Conservation (phyloP, 768 basidiomycete genomes). For the Paxillus involutus region DNA sequence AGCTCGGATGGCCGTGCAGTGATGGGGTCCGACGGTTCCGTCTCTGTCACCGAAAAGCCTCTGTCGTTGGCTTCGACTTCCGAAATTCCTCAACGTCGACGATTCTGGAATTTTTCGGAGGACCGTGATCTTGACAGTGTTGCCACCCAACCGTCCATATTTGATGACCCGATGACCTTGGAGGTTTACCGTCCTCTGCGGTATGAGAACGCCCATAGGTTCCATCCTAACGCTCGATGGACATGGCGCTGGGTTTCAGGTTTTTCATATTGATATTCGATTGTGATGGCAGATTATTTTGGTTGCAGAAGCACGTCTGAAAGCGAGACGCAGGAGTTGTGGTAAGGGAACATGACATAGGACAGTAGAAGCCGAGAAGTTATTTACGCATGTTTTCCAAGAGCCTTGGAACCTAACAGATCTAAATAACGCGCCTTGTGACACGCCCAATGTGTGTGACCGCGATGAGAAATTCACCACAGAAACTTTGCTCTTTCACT, state of each 20-base stretch:
- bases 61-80: slow-evolving; percentile 34
- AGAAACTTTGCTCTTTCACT: neutral
- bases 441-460: slow-evolving; percentile 5
- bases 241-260: slow-evolving; percentile 69
- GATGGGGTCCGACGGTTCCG: neutral
- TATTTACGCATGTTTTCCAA: neutral
- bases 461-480: neutral
- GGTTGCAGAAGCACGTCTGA: neutral
- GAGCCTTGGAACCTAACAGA: slow-evolving; percentile 15
- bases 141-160: slow-evolving; percentile 64
- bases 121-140: slow-evolving; percentile 45
- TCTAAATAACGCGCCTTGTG: slow-evolving; percentile 23
- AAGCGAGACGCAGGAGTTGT: too few relatives aligned
- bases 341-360: too few relatives aligned
- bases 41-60: neutral
- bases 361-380: neutral
- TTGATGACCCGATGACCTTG: too few relatives aligned
- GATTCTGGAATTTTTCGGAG: slow-evolving; percentile 23
- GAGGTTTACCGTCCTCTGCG: too few relatives aligned
- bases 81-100: slow-evolving; percentile 9
- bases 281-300: neutral
- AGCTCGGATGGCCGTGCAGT: neutral
- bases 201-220: slow-evolving; percentile 64
- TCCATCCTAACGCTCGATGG: slow-evolving; percentile 68
- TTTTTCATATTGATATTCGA: slow-evolving; percentile 47